These are phyloP conservation scores for Diaporthe nobilis DNA, from an alignment of 2,329 filamentous ascomycete genomes.

Conservation along the genomic window DNA sequence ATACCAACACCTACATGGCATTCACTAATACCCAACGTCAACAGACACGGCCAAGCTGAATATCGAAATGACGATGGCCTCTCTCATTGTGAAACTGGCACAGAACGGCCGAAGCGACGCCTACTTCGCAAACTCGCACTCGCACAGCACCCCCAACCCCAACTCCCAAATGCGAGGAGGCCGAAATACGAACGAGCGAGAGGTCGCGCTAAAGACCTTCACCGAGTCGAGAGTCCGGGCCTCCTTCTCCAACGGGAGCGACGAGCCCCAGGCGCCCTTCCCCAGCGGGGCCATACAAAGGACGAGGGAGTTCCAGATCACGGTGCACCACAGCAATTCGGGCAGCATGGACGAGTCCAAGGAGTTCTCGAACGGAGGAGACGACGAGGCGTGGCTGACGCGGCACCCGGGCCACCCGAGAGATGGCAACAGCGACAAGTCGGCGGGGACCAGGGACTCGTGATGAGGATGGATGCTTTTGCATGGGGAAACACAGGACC, in stretches of 20 bases:
- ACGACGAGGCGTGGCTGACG: slow-evolving; percentile 37
- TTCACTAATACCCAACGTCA: neutral
- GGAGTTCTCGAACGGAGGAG: neutral
- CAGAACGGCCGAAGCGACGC: slow-evolving; percentile 26
- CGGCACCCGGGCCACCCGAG: slow-evolving; percentile 31
- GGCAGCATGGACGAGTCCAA: slow-evolving; percentile 33
- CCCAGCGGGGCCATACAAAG: slow-evolving; percentile 28
- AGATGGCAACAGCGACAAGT: slow-evolving; percentile 19
- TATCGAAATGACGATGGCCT: slow-evolving; percentile 42
- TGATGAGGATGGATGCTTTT: slow-evolving; percentile 6
- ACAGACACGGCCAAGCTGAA: slow-evolving; percentile 36
- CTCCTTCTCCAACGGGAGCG: slow-evolving; percentile 29
- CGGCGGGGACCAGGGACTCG: neutral
- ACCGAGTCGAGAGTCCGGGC: slow-evolving; percentile 36
- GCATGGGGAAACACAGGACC: neutral
- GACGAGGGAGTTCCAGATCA: slow-evolving; percentile 38
- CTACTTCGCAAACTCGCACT: slow-evolving; percentile 12
- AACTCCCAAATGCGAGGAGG: neutral
- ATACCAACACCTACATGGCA: too few species aligned
- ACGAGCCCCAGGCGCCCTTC: neutral
- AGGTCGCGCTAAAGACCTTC: slow-evolving; percentile 36
- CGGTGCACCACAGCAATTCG: slow-evolving; percentile 35
- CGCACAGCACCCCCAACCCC: slow-evolving; percentile 22
- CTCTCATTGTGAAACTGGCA: slow-evolving; percentile 40
- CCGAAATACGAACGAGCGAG: slow-evolving; percentile 25